These are phyloP conservation scores for Kuraishia cidri DNA, from an alignment of 805 yeast genomes.

Conservation along the genomic window DNA sequence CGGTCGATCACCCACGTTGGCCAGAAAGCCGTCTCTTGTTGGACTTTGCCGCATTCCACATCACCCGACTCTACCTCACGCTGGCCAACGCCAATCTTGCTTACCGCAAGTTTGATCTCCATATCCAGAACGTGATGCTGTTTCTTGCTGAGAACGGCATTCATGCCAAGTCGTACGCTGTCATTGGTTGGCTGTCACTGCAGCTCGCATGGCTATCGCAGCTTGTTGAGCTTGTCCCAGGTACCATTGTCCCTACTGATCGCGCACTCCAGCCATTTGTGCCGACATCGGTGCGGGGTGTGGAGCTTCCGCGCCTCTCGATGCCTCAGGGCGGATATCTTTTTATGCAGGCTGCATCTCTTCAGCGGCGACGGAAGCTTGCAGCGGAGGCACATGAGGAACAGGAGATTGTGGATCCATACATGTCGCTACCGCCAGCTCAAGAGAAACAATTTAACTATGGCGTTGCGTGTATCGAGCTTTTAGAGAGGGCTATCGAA, in stretches of 20 bases:
- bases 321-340: conserved; percentile 35
- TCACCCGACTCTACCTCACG: conserved; percentile 51
- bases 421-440: conserved; percentile 14
- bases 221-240: conserved; percentile 39
- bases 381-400: conserved; percentile 5
- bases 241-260: conserved; percentile 25
- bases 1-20: conserved; percentile 23
- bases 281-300: conserved; percentile 11
- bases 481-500: conserved; percentile 25
- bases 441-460: conserved; percentile 13
- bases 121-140: conserved; percentile 41
- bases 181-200: conserved; percentile 44
- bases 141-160: conserved; percentile 21
- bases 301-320: conserved; percentile 7
- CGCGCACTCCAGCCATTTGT: conserved; percentile 19
- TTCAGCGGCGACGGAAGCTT: conserved; percentile 15
- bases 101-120: conserved; percentile 55
- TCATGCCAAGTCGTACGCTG: conserved; percentile 16
- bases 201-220: conserved; percentile 65
- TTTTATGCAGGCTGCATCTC: conserved; percentile 27
- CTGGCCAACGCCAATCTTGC: conserved; percentile 51
- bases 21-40: conserved; percentile 35
- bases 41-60: conserved; percentile 56
- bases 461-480: conserved; percentile 11
- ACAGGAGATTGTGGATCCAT: conserved; percentile 11